Base-by-base conservation (phyloP, 2,329 filamentous ascomycete genomes). In the Penicillium sp. region DNA sequence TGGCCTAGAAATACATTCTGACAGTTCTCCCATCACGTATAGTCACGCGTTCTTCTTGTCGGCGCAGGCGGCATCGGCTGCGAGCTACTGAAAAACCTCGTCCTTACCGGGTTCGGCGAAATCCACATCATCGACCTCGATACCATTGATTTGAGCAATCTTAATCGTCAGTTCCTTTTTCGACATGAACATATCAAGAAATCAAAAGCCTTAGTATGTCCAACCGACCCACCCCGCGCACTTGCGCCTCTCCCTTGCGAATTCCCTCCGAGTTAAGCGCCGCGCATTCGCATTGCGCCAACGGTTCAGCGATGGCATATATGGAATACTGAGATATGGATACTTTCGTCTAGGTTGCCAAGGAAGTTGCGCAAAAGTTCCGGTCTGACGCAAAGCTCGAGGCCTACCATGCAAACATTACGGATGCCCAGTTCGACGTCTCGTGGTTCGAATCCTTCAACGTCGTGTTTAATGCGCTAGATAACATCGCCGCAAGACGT, bases 121-220 rank as follows among this genome's bases (percentile, higher is more conserved):
- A 87, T 97, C 49, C 90, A 96, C 74, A 88, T 97, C 44, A 91
- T 99, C 65, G 94, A 99, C 74, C 89, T 99, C 58, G 94, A 99
- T 74, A 99, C 94, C 1, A 97, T 99, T 77, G 94, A 99, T 72
- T 82, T 99, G 22, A 96, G 92, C 77, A 99, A 99, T 72, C 83
- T 99, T 49, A 99, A 99, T 68, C 89, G 94, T 53, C 94, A 99
- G 74, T 99, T 99, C 69, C 86, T 99, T 46, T 99, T 99, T 75
- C 85, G 92, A 59, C 89, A 93, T 68, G 92, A 97, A 72, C 94
- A 99, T 70, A 97, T 99, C 76, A 97, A 97, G 76, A 96, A 96
- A 74, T 86, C 93, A 1, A 99, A 99, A 73, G 92, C 94, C 50
- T 77, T 96, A 76, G 92, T 94, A 81, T 61, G 85, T 76, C 57